Evolutionary conservation across 2,329 filamentous ascomycete species (phyloP).

Genomic region (Balansia obtecta): DNA sequence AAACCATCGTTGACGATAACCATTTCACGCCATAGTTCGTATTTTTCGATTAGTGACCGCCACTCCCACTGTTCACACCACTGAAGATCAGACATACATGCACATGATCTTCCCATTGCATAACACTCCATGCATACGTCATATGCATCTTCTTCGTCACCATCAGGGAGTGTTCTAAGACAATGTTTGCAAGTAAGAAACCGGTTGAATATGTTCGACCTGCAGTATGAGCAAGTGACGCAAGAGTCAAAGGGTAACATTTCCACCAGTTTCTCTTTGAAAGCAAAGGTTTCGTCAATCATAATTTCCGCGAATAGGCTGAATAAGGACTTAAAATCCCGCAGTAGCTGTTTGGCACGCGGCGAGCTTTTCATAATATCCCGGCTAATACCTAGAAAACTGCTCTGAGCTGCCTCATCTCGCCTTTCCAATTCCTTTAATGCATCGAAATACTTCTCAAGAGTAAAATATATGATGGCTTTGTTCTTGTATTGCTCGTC

Average conservation of each 20-base stretch:
- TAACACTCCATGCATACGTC: constrained; percentile 98
- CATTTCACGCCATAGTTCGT: constrained; percentile 72
- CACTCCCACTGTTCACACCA: constrained; percentile 94
- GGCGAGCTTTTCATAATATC: constrained; percentile 29
- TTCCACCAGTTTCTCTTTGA: constrained; percentile 60
- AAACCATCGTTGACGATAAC: constrained; percentile 63
- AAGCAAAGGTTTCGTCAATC: constrained; percentile 74
- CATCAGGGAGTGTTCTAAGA: constrained; percentile 50
- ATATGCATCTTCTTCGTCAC: constrained; percentile 65
- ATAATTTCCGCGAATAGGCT: constrained; percentile 66
- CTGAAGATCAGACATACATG: constrained; percentile 69
- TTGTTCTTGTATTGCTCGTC: constrained; percentile 99
- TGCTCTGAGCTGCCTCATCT: constrained; percentile 31
- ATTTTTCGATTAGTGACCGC: constrained; percentile 62
- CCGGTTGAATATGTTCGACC: constrained; percentile 93
- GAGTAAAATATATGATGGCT: constrained; percentile 79
- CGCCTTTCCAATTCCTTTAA: constrained; percentile 41
- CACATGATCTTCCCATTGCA: constrained; percentile 89
- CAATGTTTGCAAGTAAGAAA: constrained; percentile 89
- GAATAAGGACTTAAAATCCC: constrained; percentile 75
- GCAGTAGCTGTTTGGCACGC: constrained; percentile 55
- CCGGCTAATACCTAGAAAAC: constrained; percentile 34
- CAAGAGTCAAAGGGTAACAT: constrained; percentile 76
- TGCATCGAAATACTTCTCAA: constrained; percentile 63
- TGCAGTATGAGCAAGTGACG: constrained; percentile 89